Percentiles rank a stretch among this genome's conserved stretches.
Conservation (phyloP, 768 basidiomycete genomes). For the Suillus hirtellus region DNA sequence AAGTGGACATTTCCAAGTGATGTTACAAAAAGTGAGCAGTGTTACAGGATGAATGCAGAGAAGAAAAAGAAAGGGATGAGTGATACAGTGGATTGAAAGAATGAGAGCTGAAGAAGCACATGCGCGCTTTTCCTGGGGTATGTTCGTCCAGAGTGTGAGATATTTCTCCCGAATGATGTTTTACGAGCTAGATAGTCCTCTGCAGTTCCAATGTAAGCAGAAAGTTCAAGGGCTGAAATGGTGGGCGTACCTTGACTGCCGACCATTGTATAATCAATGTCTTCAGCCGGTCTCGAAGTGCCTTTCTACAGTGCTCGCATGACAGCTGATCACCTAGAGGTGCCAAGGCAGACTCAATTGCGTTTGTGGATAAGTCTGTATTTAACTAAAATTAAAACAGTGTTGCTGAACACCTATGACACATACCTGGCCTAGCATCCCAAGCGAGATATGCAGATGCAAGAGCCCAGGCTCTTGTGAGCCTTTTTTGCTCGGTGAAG, state of each 20-base stretch:
- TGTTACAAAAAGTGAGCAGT: constrained; percentile 7
- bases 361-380: constrained; percentile 68
- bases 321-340: constrained; percentile 68
- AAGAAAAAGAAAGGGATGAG: neutral
- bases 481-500: constrained; percentile 73
- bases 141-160: neutral
- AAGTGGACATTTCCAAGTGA: constrained; percentile 5
- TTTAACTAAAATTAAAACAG: constrained; percentile 9
- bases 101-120: too few species aligned
- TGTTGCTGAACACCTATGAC: neutral
- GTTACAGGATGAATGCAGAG: neutral
- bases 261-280: constrained; percentile 76
- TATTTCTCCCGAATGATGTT: neutral
- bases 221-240: too few species aligned
- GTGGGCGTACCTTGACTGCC: constrained; percentile 59
- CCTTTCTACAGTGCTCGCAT: constrained; percentile 67
- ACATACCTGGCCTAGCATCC: constrained; percentile 77
- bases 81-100: neutral
- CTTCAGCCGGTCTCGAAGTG: constrained; percentile 66
- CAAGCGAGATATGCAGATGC: constrained; percentile 82
- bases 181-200: constrained; percentile 1
- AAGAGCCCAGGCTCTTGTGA: constrained; percentile 80
- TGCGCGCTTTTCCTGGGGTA: constrained; percentile 1
- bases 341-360: constrained; percentile 70
- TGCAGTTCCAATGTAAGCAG: neutral